These are phyloP conservation scores for Aspergillus sp. DNA, from an alignment of 2,329 filamentous ascomycete species.

Conservation along the genomic window DNA sequence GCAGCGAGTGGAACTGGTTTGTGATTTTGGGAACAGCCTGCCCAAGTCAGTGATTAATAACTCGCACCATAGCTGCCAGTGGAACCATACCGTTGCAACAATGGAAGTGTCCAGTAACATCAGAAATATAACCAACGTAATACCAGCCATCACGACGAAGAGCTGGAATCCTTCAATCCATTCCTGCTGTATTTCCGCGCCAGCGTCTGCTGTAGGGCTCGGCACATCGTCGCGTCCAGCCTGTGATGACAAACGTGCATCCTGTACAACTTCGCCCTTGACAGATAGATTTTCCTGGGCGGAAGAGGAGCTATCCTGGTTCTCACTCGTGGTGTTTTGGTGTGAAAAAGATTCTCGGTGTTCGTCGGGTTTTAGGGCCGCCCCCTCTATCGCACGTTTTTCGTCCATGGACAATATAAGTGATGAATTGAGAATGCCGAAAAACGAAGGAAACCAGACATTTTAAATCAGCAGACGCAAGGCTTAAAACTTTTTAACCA, in stretches of 20 bases:
- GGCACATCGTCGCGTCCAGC: not conserved
- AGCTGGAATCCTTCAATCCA: slow-evolving; percentile 21
- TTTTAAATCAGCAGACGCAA: no score
- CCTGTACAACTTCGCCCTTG: not conserved
- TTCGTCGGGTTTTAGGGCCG: no score
- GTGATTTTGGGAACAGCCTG: slow-evolving; percentile 53
- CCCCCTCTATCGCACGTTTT: not conserved
- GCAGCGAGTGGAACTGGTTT: slow-evolving; percentile 34
- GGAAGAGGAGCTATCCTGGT: not conserved
- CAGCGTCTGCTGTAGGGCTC: not conserved
- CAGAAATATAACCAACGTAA: slow-evolving; percentile 49
- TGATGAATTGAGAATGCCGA: no score
- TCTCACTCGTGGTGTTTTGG: not conserved
- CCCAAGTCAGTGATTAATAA: not conserved
- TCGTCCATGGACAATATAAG: not conserved
- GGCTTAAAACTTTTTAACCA: no score
- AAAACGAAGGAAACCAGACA: no score
- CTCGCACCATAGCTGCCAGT: not conserved
- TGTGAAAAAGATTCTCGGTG: not conserved
- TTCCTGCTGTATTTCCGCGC: not conserved
- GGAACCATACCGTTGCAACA: slow-evolving; percentile 46
- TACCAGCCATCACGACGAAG: slow-evolving; percentile 29
- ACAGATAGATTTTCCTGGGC: not conserved
- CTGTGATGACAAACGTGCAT: not conserved
- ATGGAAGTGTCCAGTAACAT: slow-evolving; percentile 56